Conservation (phyloP, 495 filamentous ascomycete species). For the Neurospora discreta region DNA sequence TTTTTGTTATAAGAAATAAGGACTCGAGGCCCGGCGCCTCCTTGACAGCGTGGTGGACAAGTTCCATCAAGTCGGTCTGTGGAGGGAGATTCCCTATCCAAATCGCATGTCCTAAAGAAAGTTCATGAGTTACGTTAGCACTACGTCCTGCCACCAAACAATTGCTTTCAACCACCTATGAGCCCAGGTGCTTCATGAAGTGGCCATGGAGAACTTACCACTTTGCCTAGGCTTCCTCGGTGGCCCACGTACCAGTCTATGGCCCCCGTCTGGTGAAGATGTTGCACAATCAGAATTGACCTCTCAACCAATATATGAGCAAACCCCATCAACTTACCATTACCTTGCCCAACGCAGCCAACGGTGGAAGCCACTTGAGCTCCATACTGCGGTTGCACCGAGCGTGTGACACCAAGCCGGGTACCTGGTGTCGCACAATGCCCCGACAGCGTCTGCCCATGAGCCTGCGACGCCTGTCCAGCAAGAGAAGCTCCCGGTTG, state of each 20-base stretch:
- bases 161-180: not conserved
- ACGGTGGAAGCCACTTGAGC: not conserved
- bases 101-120: slow-evolving; percentile 64
- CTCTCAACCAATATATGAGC: not conserved
- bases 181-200: not conserved
- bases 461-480: slow-evolving; percentile 15
- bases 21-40: slow-evolving; percentile 80
- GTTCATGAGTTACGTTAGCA: slow-evolving; percentile 1
- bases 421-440: slow-evolving; percentile 16
- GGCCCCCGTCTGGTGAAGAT: slow-evolving; percentile 24
- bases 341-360: not conserved
- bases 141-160: not conserved
- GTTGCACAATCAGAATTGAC: not conserved
- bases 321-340: slow-evolving; percentile 3
- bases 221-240: slow-evolving; percentile 83
- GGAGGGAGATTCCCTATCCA: slow-evolving; percentile 96
- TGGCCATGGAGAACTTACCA: slow-evolving; percentile 21
- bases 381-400: slow-evolving; percentile 2
- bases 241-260: slow-evolving; percentile 64
- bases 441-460: slow-evolving; percentile 19
- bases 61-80: slow-evolving; percentile 60
- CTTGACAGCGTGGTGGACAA: slow-evolving; percentile 85
- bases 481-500: slow-evolving; percentile 19
- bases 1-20: slow-evolving; percentile 91
- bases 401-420: slow-evolving; percentile 4